phyloP scores from a whole-genome alignment of 306 rosid species.

The Dicorynia guianensis region DNA sequence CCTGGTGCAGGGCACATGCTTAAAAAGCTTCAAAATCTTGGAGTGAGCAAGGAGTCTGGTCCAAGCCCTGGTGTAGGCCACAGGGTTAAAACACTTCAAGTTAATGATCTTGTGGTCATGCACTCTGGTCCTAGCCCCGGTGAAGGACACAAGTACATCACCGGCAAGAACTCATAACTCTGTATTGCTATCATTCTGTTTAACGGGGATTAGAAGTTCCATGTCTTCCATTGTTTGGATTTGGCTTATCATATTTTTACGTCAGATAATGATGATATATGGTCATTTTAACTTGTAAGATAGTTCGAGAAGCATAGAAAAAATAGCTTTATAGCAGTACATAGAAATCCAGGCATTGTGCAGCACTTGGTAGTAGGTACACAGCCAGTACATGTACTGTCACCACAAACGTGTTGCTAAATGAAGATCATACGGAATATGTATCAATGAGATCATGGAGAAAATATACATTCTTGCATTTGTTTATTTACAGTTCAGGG shows the following conservation, averaged over 20 bases:
- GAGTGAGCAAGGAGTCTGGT: slow-evolving; percentile 42
- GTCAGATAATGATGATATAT: not conserved
- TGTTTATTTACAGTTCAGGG: not conserved
- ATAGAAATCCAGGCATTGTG: not conserved
- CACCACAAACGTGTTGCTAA: not conserved
- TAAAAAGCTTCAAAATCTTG: slow-evolving; percentile 7
- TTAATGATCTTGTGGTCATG: not conserved
- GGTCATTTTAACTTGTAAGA: slow-evolving; percentile 7
- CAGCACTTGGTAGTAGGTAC: not conserved
- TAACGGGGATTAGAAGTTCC: not conserved
- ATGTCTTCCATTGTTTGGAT: not conserved
- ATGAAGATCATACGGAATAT: not conserved
- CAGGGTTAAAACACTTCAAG: not conserved
- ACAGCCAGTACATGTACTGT: not conserved
- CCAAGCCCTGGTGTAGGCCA: slow-evolving; percentile 53
- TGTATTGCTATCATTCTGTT: not conserved
- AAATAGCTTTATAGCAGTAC: not conserved
- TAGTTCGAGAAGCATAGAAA: not conserved
- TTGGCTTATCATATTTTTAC: not conserved
- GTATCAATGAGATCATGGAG: not conserved
- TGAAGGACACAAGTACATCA: slow-evolving; percentile 31
- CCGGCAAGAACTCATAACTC: not conserved
- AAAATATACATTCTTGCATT: not conserved
- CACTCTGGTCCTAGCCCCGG: not conserved
- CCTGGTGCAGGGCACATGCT: slow-evolving; percentile 37